These are phyloP conservation scores for Diaporthe caulivora DNA, from an alignment of 2,329 filamentous ascomycete genomes.

Conservation along the genomic window DNA sequence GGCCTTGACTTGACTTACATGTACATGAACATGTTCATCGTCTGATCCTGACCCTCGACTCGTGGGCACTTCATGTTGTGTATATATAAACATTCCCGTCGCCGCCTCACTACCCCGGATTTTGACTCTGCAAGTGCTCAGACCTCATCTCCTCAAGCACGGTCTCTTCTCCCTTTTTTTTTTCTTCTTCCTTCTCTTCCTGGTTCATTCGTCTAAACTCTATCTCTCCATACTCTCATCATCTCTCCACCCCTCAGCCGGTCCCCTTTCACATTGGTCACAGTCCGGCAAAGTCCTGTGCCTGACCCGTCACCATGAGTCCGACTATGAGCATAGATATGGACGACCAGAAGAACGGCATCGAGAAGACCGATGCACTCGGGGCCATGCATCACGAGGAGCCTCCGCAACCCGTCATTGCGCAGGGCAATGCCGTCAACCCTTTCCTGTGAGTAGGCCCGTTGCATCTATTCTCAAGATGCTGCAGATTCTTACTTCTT, in stretches of 20 bases:
- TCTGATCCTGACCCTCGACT: slow-evolving; percentile 18
- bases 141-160: slow-evolving; percentile 19
- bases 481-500: background rate
- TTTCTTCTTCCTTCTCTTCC: background rate
- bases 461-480: background rate
- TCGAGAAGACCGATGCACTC: slow-evolving; percentile 25
- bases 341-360: slow-evolving; percentile 21
- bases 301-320: slow-evolving; percentile 11
- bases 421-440: slow-evolving; percentile 33
- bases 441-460: slow-evolving; percentile 11
- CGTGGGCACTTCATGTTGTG: slow-evolving; percentile 3
- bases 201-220: background rate
- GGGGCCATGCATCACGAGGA: slow-evolving; percentile 31
- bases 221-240: no score
- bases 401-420: background rate
- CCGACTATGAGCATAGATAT: slow-evolving; percentile 19
- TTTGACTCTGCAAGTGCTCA: slow-evolving; percentile 25
- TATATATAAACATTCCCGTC: slow-evolving; percentile 28
- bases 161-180: background rate
- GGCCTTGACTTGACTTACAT: slow-evolving; percentile 7
- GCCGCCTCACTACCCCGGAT: slow-evolving; percentile 21
- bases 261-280: background rate
- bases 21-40: slow-evolving; percentile 24
- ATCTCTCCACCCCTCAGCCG: background rate
- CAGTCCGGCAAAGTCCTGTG: background rate